Evolutionary conservation across 768 basidiomycete genomes (phyloP).

Genomic region (Auricularia cornea): DNA sequence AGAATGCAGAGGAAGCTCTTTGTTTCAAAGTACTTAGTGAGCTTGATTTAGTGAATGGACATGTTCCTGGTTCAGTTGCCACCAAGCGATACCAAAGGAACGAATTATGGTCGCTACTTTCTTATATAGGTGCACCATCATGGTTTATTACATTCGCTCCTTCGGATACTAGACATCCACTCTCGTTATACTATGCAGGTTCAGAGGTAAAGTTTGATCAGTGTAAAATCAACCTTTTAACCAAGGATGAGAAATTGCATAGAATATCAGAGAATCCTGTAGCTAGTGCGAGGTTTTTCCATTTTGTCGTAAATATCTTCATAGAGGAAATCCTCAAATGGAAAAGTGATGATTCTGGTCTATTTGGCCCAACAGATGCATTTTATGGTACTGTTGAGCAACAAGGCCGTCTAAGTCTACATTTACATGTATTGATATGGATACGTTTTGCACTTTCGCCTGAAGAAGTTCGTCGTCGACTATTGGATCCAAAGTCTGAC

Average conservation of each 20-base stretch:
- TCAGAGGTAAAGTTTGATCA: slow-evolving; percentile 13
- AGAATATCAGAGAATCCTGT: slow-evolving; percentile 2
- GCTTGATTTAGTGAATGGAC: slow-evolving; percentile 11
- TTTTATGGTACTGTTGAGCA: slow-evolving; percentile 13
- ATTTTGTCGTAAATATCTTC: slow-evolving; percentile 4
- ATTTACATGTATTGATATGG: slow-evolving; percentile 15
- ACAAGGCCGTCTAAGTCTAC: slow-evolving; percentile 12
- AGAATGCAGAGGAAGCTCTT: slow-evolving; percentile 4
- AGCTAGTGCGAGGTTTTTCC: slow-evolving; percentile 3
- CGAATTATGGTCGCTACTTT: slow-evolving; percentile 14
- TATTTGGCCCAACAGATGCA: slow-evolving; percentile 13
- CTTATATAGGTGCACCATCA: slow-evolving; percentile 18
- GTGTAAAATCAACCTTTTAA: neutral
- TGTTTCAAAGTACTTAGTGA: slow-evolving; percentile 9
- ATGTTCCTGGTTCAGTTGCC: slow-evolving; percentile 12
- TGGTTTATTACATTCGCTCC: slow-evolving; percentile 22
- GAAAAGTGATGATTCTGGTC: slow-evolving; percentile 9
- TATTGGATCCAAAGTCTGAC: too few relatives aligned
- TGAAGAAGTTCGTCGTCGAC: too few relatives aligned
- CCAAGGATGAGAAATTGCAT: slow-evolving; percentile 7
- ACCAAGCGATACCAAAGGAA: slow-evolving; percentile 9
- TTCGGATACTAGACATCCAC: slow-evolving; percentile 12
- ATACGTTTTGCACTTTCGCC: slow-evolving; percentile 2
- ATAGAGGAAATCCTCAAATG: slow-evolving; percentile 6
- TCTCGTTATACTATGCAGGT: slow-evolving; percentile 12